phyloP scores from a whole-genome alignment of 169 alveolate genomes.

The Cryptosporidium meleagridis region DNA sequence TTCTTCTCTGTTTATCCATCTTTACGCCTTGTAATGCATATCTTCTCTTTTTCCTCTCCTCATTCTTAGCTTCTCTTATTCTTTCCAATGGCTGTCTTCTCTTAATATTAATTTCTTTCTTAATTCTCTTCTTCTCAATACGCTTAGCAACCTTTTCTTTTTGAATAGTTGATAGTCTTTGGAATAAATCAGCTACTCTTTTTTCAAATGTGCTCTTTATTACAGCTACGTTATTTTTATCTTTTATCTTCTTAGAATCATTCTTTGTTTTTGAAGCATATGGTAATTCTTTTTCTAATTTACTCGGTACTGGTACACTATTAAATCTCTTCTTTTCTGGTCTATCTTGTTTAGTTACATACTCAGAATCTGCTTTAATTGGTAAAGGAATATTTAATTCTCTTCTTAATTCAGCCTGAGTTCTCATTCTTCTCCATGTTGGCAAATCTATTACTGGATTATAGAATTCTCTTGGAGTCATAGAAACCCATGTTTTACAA shows the following conservation, averaged over 20 bases:
- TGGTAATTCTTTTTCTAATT: slow-evolving; percentile 76
- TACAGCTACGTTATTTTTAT: slow-evolving; percentile 56
- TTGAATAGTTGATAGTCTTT: slow-evolving; percentile 58
- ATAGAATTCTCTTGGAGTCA: slow-evolving; percentile 78
- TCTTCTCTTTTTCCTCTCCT: slow-evolving; percentile 72
- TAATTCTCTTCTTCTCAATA: slow-evolving; percentile 55
- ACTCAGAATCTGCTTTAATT: slow-evolving; percentile 71
- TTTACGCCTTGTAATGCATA: slow-evolving; percentile 71
- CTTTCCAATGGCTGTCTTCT: slow-evolving; percentile 64
- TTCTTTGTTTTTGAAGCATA: slow-evolving; percentile 74
- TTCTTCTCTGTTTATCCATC: slow-evolving; percentile 71
- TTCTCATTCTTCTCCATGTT: slow-evolving; percentile 80
- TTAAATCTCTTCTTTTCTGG: slow-evolving; percentile 75
- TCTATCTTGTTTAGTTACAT: slow-evolving; percentile 56
- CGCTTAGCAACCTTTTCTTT: slow-evolving; percentile 48
- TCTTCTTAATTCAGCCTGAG: slow-evolving; percentile 79
- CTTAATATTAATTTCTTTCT: slow-evolving; percentile 37
- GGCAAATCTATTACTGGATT: slow-evolving; percentile 82
- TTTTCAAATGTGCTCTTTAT: slow-evolving; percentile 69
- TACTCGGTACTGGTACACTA: slow-evolving; percentile 76
- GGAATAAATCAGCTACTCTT: slow-evolving; percentile 70
- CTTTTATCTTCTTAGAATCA: slow-evolving; percentile 46
- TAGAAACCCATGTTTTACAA: slow-evolving; percentile 92
- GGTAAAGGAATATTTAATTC: slow-evolving; percentile 76
- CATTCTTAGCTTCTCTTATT: slow-evolving; percentile 72